Conservation (phyloP, 2,329 filamentous ascomycete species). For the Colletotrichum spinosum region DNA sequence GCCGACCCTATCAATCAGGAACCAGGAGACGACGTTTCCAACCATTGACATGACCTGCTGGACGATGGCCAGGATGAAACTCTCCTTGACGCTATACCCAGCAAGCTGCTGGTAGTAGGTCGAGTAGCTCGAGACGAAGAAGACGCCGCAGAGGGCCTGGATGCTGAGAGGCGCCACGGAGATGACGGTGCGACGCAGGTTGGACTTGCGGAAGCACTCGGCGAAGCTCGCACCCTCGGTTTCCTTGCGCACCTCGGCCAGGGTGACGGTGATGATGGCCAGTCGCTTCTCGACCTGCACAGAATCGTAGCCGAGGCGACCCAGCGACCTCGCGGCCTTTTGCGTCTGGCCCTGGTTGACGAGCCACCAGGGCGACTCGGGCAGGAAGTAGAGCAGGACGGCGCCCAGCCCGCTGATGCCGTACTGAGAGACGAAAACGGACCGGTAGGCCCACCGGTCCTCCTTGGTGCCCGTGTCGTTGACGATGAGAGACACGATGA, state of each 20-base stretch:
- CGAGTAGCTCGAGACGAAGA: slow-evolving; percentile 51
- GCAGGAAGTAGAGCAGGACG: slow-evolving; percentile 43
- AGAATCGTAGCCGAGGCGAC: slow-evolving; percentile 45
- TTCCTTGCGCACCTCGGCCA: slow-evolving; percentile 49
- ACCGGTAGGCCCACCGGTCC: slow-evolving; percentile 48
- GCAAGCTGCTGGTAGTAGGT: slow-evolving; percentile 56
- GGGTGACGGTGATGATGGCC: slow-evolving; percentile 45
- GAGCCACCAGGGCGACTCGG: slow-evolving; percentile 58
- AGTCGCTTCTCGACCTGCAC: slow-evolving; percentile 45
- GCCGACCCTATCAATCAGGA: slow-evolving; percentile 47
- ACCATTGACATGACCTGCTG: slow-evolving; percentile 41
- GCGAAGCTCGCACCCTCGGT: slow-evolving; percentile 51
- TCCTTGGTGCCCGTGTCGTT: slow-evolving; percentile 43
- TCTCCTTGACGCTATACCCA: slow-evolving; percentile 49
- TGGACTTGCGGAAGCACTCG: slow-evolving; percentile 53
- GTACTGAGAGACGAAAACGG: slow-evolving; percentile 36
- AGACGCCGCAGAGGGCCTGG: slow-evolving; percentile 49
- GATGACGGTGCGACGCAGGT: slow-evolving; percentile 54
- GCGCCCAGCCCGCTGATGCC: slow-evolving; percentile 32
- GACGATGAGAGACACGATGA: slow-evolving; percentile 46
- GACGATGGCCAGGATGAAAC: slow-evolving; percentile 52
- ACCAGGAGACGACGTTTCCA: slow-evolving; percentile 48
- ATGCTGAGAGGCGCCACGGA: slow-evolving; percentile 51
- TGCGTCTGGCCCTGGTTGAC: slow-evolving; percentile 43
- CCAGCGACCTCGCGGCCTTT: slow-evolving; percentile 40